Base-by-base conservation (phyloP, 768 basidiomycete genomes). In the Kwoniella europaea region DNA sequence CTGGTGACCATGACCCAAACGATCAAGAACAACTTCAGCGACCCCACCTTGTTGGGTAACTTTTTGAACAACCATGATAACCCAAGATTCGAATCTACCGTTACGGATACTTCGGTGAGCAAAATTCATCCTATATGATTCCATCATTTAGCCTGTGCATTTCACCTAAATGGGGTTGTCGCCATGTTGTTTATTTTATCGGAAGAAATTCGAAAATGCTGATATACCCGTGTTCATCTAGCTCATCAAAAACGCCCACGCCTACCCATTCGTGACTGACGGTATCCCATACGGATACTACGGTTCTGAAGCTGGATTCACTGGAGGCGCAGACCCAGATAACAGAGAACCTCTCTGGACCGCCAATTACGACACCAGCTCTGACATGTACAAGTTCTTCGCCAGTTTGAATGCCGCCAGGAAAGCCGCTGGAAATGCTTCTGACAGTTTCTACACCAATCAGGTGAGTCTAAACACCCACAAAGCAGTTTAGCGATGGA, bases 201-300 rank as follows among this genome's bases (percentile, higher is more conserved):
- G n/a, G n/a, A n/a, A n/a, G n/a, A n/a, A n/a, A n/a, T n/a, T n/a
- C n/a, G n/a, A n/a, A n/a, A n/a, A n/a, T n/a, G 24, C 24, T 24
- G 24, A 24, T 24, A 1, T 24, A 24, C 24, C 24, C 2, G 24
- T 24, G 24, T 24, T 24, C 2, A 1, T 24, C 4, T 56, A 74
- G 72, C 74, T 81, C 54, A 80, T 79, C 72, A 81, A 79, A 74
- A 85, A 84, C 67, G 84, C 83, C 29, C 79, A 83, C 46, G 77
- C 84, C 13, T 84, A 76, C 74, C 77, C 81, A 16, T 81, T 84
- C 63, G 79, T 82, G 42, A 71, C 74, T 46, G 84, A 85, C 67
- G 84, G 84, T 66, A 79, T 84, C 64, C 84, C 84, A 10, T 82
- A 81, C 69, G 76, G 82, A 60, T 85, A 84, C 71, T 84, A 78